Evolutionary conservation across 176 grass and related monocot genomes (phyloP).

Genomic region (Lolium perenne): DNA sequence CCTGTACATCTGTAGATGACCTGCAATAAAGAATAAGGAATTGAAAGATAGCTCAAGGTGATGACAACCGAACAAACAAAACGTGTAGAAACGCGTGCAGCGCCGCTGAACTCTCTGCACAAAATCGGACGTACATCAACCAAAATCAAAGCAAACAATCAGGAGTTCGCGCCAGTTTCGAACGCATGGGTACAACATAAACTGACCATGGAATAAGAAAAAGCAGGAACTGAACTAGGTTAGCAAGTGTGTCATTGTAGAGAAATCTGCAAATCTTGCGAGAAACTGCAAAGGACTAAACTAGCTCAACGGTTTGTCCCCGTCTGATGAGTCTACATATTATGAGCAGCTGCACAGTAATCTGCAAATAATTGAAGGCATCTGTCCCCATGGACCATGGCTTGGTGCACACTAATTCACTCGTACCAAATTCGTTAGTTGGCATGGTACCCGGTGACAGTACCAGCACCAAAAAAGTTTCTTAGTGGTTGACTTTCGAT

Average conservation of each 20-base stretch:
- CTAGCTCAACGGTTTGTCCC: background rate
- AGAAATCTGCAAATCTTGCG: background rate
- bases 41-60: background rate
- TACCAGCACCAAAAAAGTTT: background rate
- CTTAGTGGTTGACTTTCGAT: background rate
- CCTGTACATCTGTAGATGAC: too few species aligned
- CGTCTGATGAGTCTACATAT: background rate
- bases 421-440: slow-evolving; percentile 9
- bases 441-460: background rate
- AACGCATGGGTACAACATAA: background rate
- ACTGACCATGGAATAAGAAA: too few species aligned
- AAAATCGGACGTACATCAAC: background rate
- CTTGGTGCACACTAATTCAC: background rate
- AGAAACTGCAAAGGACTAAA: background rate
- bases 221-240: too few species aligned
- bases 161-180: background rate
- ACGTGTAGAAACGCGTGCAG: background rate
- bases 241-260: background rate
- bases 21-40: too few species aligned
- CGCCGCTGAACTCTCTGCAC: background rate
- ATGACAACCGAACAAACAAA: background rate
- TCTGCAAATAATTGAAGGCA: background rate
- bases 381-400: too few species aligned
- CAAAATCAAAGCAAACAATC: too few species aligned
- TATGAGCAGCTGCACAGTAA: background rate